Conservation (phyloP, 148 eudicot species). For the Mesembryanthemum crystallinum region DNA sequence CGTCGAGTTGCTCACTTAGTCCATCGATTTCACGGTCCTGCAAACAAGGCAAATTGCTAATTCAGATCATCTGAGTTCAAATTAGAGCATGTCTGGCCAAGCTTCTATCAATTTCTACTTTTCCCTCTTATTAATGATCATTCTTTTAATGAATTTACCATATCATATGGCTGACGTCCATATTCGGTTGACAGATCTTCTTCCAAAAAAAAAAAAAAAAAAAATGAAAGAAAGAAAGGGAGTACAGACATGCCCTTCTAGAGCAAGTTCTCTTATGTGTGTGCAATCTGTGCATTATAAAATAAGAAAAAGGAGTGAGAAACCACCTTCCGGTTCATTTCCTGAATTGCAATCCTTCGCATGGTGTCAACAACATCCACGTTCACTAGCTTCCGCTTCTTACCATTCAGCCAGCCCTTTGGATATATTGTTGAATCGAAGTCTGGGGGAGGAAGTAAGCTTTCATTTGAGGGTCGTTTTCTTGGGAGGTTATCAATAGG, state of each 20-base stretch:
- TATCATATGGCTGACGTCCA: no score
- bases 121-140: no score
- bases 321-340: conserved; percentile 93
- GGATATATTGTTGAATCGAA: conserved; percentile 83
- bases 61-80: neutral
- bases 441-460: conserved; percentile 93
- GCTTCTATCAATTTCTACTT: no score
- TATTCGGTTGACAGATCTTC: no score
- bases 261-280: neutral
- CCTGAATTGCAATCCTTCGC: conserved; percentile 90
- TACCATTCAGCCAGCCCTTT: conserved; percentile 85
- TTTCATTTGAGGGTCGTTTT: conserved; percentile 70
- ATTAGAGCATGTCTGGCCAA: no score
- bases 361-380: conserved; percentile 97
- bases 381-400: conserved; percentile 91
- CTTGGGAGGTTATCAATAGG: conserved; percentile 51
- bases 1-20: conserved; percentile 76
- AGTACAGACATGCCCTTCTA: no score
- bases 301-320: neutral
- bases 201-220: no score
- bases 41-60: neutral
- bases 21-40: conserved; percentile 98
- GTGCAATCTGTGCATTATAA: neutral
- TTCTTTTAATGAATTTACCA: no score
- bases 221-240: no score